Base-by-base conservation (phyloP, 164 flowering plant genomes). In the Paratinospora sagittata region DNA sequence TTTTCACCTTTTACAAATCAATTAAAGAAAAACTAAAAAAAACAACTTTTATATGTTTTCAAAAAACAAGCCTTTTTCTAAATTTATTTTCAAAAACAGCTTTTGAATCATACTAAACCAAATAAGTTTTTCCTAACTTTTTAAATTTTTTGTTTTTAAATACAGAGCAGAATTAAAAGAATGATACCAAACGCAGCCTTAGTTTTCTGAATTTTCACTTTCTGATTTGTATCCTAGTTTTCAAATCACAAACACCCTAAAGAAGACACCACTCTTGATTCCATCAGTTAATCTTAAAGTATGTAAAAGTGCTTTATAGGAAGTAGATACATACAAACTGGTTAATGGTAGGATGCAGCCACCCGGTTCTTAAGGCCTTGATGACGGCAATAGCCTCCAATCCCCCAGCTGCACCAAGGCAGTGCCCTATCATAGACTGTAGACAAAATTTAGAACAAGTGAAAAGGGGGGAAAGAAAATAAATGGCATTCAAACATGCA, bases 361-460 rank as follows among this genome's bases (percentile, higher is more conserved):
- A 93, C 71, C 97, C 96, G 3, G 97, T 88, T 11, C 72, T 88
- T 27, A 91, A 89, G 73, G 96, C 93, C 74, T 93, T 93, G 45
- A 93, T 77, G n/a, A 92, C 84, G 37, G 98, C 97, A 75, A 91
- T 91, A 63, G 98, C 98, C 84, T 93, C 98, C 79, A 93, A 67
- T 17, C 98, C 97, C 33, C 98, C 98, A 63, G 98, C 88, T 67
- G 98, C 94, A 73, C 98, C 98, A 61, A 93, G 95, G 76, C 93
- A 89, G 75, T 93, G 98, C 55, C 97, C 98, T 65, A 93, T 93
- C 97, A 93, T 87, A 58, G 97, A 93, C 98, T 93, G 90, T 47
- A 77, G 58, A 52, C 58, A 52, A 2, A 49, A 6, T 52, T 52
- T 52, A 52, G 58, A 52, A 16, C 19, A 52, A 0, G 21, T 52